These are phyloP conservation scores for Metschnikowia anglica DNA, from an alignment of 805 yeast genomes.

Conservation along the genomic window DNA sequence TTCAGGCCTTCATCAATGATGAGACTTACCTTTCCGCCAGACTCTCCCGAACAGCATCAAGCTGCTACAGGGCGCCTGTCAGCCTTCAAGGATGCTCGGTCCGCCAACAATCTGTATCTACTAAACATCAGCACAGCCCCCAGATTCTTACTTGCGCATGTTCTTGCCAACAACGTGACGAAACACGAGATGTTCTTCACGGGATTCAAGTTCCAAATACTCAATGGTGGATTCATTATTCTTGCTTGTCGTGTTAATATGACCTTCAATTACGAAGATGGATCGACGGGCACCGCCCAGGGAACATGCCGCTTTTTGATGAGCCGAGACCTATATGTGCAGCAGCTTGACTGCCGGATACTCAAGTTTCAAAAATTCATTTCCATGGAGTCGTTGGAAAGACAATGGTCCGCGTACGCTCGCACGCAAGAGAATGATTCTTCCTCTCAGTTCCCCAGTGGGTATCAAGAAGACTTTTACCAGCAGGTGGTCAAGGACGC, in stretches of 20 bases:
- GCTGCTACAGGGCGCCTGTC: too few relatives aligned
- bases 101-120: conserved; percentile 44
- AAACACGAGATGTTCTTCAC: conserved; percentile 33
- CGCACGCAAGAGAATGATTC: conserved; percentile 8
- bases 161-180: conserved; percentile 43
- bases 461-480: conserved; percentile 7
- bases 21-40: conserved; percentile 28
- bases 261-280: conserved; percentile 57
- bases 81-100: too few relatives aligned
- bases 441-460: not conserved
- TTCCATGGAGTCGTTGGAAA: conserved; percentile 27
- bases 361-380: conserved; percentile 29
- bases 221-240: conserved; percentile 40
- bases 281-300: conserved; percentile 60
- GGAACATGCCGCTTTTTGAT: conserved; percentile 64
- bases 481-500: conserved; percentile 9
- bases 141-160: conserved; percentile 52
- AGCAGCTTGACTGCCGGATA: conserved; percentile 63
- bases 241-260: conserved; percentile 30
- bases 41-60: not conserved
- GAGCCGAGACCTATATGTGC: conserved; percentile 62
- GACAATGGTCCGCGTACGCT: conserved; percentile 24
- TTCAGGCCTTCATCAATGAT: conserved; percentile 33
- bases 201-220: conserved; percentile 40
- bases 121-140: conserved; percentile 67